phyloP scores from a whole-genome alignment of 106 monocot genomes.

The Dendrobium huoshanense region DNA sequence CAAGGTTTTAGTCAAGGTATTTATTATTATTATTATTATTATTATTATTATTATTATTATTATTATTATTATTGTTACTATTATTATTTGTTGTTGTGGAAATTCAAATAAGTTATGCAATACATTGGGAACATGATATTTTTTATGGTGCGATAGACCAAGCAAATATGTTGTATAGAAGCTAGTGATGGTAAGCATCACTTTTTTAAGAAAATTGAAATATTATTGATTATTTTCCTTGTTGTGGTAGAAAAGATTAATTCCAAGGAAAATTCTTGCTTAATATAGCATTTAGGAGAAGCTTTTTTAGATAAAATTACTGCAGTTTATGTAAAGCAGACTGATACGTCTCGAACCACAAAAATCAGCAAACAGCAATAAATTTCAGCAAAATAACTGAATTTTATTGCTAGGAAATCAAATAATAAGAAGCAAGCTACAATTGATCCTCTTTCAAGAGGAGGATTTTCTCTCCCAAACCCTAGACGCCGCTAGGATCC shows the following conservation, averaged over 20 bases:
- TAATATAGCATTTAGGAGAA: background rate
- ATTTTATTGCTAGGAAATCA: no score
- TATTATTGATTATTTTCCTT: background rate
- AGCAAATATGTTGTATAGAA: background rate
- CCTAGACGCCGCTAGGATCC: no score
- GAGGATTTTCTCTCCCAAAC: no score
- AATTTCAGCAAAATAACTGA: no score
- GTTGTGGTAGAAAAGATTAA: background rate
- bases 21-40: background rate
- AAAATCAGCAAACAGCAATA: no score
- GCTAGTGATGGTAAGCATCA: background rate
- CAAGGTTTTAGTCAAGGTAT: slow-evolving; percentile 95
- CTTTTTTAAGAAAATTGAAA: background rate
- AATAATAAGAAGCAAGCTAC: no score
- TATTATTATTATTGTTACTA: background rate
- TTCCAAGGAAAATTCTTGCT: background rate
- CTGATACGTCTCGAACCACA: no score
- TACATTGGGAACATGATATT: background rate
- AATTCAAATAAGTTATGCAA: background rate
- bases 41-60: no score
- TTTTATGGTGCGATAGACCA: background rate
- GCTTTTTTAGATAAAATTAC: background rate
- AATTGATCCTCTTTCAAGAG: no score
- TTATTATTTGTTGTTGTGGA: background rate
- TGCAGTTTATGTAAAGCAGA: background rate